Percentiles rank a stretch among this genome's conserved stretches.
Conservation (phyloP, 495 filamentous ascomycete genomes). For the Aspergillus kassunensis region DNA sequence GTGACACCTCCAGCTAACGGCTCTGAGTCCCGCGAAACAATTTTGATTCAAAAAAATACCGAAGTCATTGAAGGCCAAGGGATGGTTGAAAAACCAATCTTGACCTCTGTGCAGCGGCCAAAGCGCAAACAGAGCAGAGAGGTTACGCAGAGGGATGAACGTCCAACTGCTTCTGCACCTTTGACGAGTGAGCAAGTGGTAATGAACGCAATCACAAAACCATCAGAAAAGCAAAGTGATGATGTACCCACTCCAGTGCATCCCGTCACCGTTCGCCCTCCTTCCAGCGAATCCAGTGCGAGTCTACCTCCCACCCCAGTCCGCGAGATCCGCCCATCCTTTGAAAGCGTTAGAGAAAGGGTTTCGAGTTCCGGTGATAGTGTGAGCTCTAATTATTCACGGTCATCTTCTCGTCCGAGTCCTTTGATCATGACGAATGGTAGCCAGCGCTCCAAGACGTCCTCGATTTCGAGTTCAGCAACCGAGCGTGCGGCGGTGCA, state of each 20-base stretch:
- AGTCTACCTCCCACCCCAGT: conserved; percentile 17
- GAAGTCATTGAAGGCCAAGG: conserved; percentile 39
- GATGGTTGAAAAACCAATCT: conserved; percentile 31
- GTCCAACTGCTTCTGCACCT: conserved; percentile 22
- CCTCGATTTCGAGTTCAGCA: conserved; percentile 15
- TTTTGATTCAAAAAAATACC: conserved; percentile 19
- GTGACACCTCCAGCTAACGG: conserved; percentile 21
- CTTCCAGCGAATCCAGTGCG: conserved; percentile 17
- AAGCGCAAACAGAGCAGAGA: conserved; percentile 33
- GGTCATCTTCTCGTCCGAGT: conserved; percentile 24
- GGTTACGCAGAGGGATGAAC: conserved; percentile 21
- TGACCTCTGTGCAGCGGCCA: conserved; percentile 32
- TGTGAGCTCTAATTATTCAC: conserved; percentile 29
- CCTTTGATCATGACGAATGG: conserved; percentile 23
- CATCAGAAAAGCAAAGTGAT: conserved; percentile 30
- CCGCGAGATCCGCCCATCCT: conserved; percentile 10
- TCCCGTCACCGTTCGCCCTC: conserved; percentile 20
- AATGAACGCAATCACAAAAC: conserved; percentile 17
- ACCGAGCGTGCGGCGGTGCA: conserved; percentile 50
- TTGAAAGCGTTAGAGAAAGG: conserved; percentile 8
- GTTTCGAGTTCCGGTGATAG: conserved; percentile 37
- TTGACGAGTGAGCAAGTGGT: conserved; percentile 22
- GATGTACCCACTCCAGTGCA: conserved; percentile 21
- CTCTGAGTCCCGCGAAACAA: conserved; percentile 22
- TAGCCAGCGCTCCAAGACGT: conserved; percentile 20